Conservation (phyloP, 768 basidiomycete species). For the Lepiota venenata region DNA sequence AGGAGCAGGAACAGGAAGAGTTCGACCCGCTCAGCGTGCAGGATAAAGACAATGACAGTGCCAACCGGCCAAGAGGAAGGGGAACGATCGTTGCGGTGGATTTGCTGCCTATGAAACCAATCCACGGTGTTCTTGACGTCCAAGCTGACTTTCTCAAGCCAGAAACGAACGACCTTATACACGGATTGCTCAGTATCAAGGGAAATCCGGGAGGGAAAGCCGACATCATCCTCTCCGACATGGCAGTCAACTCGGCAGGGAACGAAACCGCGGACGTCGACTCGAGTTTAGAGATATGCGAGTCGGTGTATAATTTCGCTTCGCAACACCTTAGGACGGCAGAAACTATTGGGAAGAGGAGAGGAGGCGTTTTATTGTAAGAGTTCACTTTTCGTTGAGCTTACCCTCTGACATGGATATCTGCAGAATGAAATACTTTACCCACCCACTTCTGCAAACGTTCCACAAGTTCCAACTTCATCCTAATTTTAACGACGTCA, state of each 20-base stretch:
- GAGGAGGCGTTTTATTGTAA: constrained; percentile 59
- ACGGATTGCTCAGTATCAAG: constrained; percentile 24
- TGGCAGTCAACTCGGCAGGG: constrained; percentile 84
- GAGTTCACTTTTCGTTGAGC: constrained; percentile 23
- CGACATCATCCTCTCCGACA: constrained; percentile 86
- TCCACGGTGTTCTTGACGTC: constrained; percentile 70
- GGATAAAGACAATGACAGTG: constrained; percentile 11
- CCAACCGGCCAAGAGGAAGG: constrained; percentile 19
- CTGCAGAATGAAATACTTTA: constrained; percentile 80
- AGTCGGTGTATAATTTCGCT: constrained; percentile 71
- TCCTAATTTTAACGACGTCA: constrained; percentile 66
- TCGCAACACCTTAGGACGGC: constrained; percentile 47
- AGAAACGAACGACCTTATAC: constrained; percentile 42
- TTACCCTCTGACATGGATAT: constrained; percentile 10
- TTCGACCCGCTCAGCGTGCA: constrained; percentile 46
- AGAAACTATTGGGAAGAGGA: constrained; percentile 35
- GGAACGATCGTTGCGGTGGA: constrained; percentile 77
- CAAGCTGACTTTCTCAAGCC: constrained; percentile 76
- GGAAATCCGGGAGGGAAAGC: constrained; percentile 40
- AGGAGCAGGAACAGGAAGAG: constrained; percentile 17
- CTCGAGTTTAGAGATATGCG: constrained; percentile 67
- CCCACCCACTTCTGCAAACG: constrained; percentile 63
- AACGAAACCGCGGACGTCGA: constrained; percentile 63
- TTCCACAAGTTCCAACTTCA: constrained; percentile 60
- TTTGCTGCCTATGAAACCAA: constrained; percentile 64